Evolutionary conservation across 371 early-diverging fungal genomes (phyloP), one percentile per base, ranked within the genome.

Genomic region (Mortierella sp.): DNA sequence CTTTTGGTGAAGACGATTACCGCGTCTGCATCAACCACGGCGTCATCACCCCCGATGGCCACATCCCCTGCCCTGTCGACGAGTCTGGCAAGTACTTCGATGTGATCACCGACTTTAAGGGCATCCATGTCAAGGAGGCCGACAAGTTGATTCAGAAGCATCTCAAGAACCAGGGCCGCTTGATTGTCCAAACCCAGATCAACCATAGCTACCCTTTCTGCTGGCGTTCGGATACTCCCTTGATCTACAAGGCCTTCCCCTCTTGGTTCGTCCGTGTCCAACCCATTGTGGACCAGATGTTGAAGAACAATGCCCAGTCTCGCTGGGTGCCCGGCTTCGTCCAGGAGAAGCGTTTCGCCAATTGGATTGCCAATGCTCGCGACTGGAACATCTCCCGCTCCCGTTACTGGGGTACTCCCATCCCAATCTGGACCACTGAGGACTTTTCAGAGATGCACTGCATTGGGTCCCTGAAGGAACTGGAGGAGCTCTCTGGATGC

Each of bases 331-430:
- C 99, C 31, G 88, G 91, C 43, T 93, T 94, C 78, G 97, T 99
- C 30, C 94, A 97, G 83, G 97, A 98, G 78, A 98, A 97, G 89
- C 94, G 99, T 51, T 99, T 99, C 80, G 95, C 92, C 68, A 97
- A 99, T 88, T 99, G 99, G 99, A 92, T 99, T 58, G 95, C 89
- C 58, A 94, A 95, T 78, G 99, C 99, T 26, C 93, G 97, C 67
- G 99, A 99, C 86, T 99, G 99, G 99, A 94, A 96, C 73, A 88
- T 99, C 43, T 99, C 99, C 42, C 94, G 99, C 81, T 98, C 95
- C 85, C 93, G 99, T 71, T 99, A 96, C 88, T 99, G 99, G 99
- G 99, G 99, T 69, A 99, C 99, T 17, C 99, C 99, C 55, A 97
- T 99, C 51, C 99, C 99, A 28, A 81, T 99, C 51, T 99, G 99